A percentile compares a stretch with the other conserved stretches of the same genome.
Conservation (phyloP, 352 stramenopile species). For the Phytopythium oedochilum region DNA sequence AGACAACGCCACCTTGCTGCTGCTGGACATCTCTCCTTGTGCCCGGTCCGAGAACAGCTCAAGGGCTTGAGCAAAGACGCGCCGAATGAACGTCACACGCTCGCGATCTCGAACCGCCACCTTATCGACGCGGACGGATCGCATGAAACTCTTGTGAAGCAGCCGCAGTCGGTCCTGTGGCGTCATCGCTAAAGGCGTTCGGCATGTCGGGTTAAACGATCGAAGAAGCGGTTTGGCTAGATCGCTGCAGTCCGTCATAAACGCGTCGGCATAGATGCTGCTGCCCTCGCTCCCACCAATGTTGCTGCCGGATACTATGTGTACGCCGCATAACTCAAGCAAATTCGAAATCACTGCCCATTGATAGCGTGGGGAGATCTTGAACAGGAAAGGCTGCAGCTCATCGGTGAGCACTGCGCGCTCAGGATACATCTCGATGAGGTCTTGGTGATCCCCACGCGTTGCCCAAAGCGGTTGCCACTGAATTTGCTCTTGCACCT, state of each 20-base stretch:
- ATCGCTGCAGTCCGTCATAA: conserved; percentile 22
- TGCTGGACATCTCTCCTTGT: background rate
- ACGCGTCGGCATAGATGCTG: background rate
- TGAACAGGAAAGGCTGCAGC: conserved; percentile 75
- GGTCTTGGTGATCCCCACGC: conserved; percentile 32
- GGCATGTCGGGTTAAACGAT: conserved; percentile 24
- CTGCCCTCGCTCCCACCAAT: background rate
- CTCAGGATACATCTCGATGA: conserved; percentile 64
- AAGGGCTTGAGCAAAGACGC: conserved; percentile 25
- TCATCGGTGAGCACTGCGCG: conserved; percentile 65
- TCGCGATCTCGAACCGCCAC: conserved; percentile 19
- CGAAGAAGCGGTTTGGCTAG: conserved; percentile 36
- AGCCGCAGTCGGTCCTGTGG: conserved; percentile 15
- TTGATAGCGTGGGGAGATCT: conserved; percentile 25
- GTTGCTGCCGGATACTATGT: background rate
- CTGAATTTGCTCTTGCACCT: conserved; percentile 32
- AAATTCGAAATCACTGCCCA: conserved; percentile 31
- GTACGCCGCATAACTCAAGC: conserved; percentile 43
- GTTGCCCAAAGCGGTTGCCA: conserved; percentile 51
- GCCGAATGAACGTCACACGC: conserved; percentile 42
- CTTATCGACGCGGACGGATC: conserved; percentile 17
- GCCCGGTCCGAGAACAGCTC: conserved; percentile 10
- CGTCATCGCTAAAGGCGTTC: conserved; percentile 22
- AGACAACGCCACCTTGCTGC: conserved; percentile 4
- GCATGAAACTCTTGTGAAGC: conserved; percentile 15